Conservation (phyloP, 2,329 filamentous ascomycete genomes). For the Fusarium illudens region DNA sequence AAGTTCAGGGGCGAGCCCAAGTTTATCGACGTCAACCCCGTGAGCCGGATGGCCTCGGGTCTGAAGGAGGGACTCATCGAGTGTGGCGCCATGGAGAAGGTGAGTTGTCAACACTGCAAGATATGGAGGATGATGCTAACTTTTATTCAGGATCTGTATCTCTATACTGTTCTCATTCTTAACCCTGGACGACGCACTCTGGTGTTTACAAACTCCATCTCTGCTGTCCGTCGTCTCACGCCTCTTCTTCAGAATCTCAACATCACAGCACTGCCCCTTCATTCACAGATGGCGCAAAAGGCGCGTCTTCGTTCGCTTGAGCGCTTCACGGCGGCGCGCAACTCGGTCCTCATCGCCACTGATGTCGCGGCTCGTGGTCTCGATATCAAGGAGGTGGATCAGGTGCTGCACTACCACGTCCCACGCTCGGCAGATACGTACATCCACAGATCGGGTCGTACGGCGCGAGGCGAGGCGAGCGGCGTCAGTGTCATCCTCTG, state of each 20-base stretch:
- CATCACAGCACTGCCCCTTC: constrained; percentile 78
- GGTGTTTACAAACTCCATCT: constrained; percentile 96
- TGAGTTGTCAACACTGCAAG: constrained; percentile 46
- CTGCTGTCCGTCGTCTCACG: constrained; percentile 84
- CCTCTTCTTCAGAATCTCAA: constrained; percentile 86
- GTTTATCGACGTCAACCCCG: constrained; percentile 91
- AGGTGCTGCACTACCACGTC: constrained; percentile 95
- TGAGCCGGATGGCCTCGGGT: constrained; percentile 85
- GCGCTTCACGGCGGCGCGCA: constrained; percentile 76
- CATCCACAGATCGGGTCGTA: constrained; percentile 93
- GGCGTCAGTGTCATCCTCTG: constrained; percentile 91
- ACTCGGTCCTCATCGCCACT: constrained; percentile 83
- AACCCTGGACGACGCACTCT: constrained; percentile 83
- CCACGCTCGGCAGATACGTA: constrained; percentile 92
- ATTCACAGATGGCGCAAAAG: constrained; percentile 96
- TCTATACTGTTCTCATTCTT: constrained; percentile 86
- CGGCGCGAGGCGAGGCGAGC: constrained; percentile 79
- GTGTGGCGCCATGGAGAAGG: constrained; percentile 93
- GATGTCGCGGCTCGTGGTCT: constrained; percentile 94
- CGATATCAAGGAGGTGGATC: constrained; percentile 88
- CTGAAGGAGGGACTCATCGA: constrained; percentile 91
- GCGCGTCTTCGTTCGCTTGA: constrained; percentile 93
- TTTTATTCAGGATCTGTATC: constrained; percentile 76
- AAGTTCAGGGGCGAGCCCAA: constrained; percentile 87
- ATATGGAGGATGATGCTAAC: constrained; percentile 3